These are phyloP conservation scores for Fonsecaea nubica DNA, from an alignment of 2,329 filamentous ascomycete genomes.

Conservation along the genomic window DNA sequence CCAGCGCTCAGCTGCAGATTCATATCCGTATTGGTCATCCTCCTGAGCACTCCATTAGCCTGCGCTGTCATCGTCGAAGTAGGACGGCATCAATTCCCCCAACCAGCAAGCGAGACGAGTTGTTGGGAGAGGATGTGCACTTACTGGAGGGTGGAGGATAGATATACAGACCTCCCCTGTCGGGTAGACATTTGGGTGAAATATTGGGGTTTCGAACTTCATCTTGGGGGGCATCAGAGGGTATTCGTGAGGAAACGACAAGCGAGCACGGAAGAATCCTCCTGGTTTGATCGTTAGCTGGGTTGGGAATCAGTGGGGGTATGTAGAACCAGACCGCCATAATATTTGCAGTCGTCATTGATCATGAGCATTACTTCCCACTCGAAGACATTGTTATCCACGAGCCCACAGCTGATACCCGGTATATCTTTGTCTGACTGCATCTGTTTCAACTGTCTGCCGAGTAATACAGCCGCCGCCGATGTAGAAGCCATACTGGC, in stretches of 20 bases:
- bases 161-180: conserved; percentile 93
- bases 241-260: conserved; percentile 84
- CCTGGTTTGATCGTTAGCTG: conserved; percentile 59
- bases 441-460: conserved; percentile 91
- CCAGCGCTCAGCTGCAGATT: conserved; percentile 89
- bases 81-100: background rate
- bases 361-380: conserved; percentile 99
- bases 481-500: conserved; percentile 50
- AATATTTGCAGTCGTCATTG: conserved; percentile 89
- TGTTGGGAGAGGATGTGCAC: background rate
- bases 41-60: conserved; percentile 51
- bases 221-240: conserved; percentile 87
- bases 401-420: conserved; percentile 89
- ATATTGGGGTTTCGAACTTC: conserved; percentile 83
- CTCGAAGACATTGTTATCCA: conserved; percentile 87
- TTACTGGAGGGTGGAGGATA: conserved; percentile 82
- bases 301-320: background rate
- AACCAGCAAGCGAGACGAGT: background rate
- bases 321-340: conserved; percentile 71
- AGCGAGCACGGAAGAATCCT: conserved; percentile 85
- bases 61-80: background rate
- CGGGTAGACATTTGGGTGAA: conserved; percentile 85
- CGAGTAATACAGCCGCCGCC: conserved; percentile 74
- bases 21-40: conserved; percentile 94
- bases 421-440: conserved; percentile 88